phyloP scores from a whole-genome alignment of 2,329 filamentous ascomycete genomes.

The Amauroascus verrucosus region DNA sequence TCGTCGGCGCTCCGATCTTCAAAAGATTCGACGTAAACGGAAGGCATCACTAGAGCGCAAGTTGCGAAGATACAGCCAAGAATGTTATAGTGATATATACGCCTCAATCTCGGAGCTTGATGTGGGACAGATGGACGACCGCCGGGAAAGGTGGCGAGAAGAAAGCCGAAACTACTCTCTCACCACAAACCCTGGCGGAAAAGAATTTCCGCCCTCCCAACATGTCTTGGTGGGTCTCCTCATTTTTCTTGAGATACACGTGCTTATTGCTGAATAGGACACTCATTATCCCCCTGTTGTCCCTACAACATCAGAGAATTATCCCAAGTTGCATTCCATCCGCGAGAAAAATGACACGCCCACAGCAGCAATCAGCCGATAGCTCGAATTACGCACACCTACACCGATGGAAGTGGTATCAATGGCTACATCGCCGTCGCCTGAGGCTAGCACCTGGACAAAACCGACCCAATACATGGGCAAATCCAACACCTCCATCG shows the following conservation, averaged over 20 bases:
- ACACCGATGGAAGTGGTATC: constrained; percentile 22
- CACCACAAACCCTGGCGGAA: neutral
- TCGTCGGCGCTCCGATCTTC: neutral
- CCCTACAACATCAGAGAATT: neutral
- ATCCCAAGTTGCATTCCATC: neutral
- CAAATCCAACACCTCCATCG: constrained; percentile 20
- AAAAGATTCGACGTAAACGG: neutral
- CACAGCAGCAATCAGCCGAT: too few species aligned
- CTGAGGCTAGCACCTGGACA: constrained; percentile 8
- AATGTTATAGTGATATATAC: too few species aligned
- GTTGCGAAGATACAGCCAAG: too few species aligned
- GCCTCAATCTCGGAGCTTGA: neutral
- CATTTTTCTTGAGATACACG: neutral
- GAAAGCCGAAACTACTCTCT: neutral
- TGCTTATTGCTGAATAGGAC: neutral
- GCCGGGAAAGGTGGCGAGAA: neutral
- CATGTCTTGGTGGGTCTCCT: neutral
- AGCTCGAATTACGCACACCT: constrained; percentile 8
- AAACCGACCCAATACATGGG: constrained; percentile 19
- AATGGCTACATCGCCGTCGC: constrained; percentile 19
- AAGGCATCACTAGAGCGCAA: too few species aligned
- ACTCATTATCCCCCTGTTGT: neutral
- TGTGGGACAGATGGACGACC: neutral
- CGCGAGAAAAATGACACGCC: too few species aligned
- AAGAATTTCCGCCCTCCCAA: neutral